Evolutionary conservation across 1,139 yeast species (phyloP).

Genomic region (Geotrichum aggregatum): DNA sequence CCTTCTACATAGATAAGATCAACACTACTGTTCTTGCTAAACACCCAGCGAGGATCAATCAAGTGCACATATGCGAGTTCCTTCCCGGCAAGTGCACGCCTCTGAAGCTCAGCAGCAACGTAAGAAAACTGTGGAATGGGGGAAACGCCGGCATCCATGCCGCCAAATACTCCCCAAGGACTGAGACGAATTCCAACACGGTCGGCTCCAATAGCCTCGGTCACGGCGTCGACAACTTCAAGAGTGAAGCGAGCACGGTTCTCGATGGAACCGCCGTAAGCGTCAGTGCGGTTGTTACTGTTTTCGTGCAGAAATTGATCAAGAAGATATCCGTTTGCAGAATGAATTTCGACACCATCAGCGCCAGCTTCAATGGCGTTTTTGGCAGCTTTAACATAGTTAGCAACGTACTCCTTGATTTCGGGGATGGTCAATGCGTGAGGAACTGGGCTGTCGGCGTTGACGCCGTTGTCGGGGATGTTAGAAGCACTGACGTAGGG

Average conservation of each 20-base stretch:
- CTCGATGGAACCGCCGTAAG: constrained; percentile 67
- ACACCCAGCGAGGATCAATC: constrained; percentile 42
- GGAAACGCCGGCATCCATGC: constrained; percentile 36
- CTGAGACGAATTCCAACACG: constrained; percentile 58
- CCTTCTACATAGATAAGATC: constrained; percentile 9
- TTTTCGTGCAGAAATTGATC: constrained; percentile 50
- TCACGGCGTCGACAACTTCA: constrained; percentile 52
- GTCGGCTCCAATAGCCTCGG: constrained; percentile 51
- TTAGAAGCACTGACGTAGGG: constrained; percentile 27
- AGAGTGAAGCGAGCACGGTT: constrained; percentile 58
- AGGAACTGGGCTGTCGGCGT: constrained; percentile 28
- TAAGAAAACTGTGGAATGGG: constrained; percentile 35
- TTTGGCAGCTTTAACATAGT: constrained; percentile 44
- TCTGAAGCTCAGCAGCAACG: constrained; percentile 33
- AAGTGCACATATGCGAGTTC: constrained; percentile 49
- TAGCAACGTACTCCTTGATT: constrained; percentile 38
- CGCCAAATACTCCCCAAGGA: constrained; percentile 46
- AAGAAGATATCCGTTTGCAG: constrained; percentile 64
- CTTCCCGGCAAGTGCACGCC: constrained; percentile 37
- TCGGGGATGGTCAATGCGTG: constrained; percentile 41
- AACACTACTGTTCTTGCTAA: background rate
- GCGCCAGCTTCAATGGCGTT: constrained; percentile 55
- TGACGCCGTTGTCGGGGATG: constrained; percentile 34
- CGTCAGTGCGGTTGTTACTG: constrained; percentile 60
- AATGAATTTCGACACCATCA: constrained; percentile 65